Evolutionary conservation across 2,329 filamentous ascomycete genomes (phyloP).

Genomic region (Paramyrothecium sp.): DNA sequence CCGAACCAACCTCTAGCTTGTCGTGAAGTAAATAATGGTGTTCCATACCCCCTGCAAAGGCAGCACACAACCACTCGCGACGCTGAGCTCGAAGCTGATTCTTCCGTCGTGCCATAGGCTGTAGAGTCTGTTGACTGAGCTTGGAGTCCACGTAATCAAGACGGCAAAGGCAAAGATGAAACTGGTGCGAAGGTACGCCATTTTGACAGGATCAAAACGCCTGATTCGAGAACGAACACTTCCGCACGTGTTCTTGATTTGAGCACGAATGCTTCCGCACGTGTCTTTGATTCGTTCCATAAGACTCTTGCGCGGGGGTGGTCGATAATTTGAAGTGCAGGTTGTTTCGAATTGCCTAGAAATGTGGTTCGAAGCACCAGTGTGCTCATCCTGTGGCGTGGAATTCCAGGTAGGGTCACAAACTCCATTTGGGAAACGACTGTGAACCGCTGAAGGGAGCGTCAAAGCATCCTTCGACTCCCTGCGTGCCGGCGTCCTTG

Average conservation of each 20-base stretch:
- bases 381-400: slow-evolving; percentile 6
- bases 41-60: slow-evolving; percentile 83
- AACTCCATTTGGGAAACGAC: slow-evolving; percentile 9
- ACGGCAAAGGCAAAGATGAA: slow-evolving; percentile 61
- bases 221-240: slow-evolving; percentile 10
- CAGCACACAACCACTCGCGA: slow-evolving; percentile 68
- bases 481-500: slow-evolving; percentile 19
- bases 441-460: slow-evolving; percentile 12
- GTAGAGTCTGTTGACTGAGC: slow-evolving; percentile 72
- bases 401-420: not conserved
- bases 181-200: slow-evolving; percentile 58
- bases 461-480: slow-evolving; percentile 3
- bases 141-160: slow-evolving; percentile 61
- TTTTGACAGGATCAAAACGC: slow-evolving; percentile 52
- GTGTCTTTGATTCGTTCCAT: not conserved
- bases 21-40: slow-evolving; percentile 70
- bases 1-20: slow-evolving; percentile 46
- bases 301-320: not conserved
- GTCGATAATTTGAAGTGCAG: slow-evolving; percentile 22
- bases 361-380: slow-evolving; percentile 6
- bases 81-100: slow-evolving; percentile 62
- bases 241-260: slow-evolving; percentile 14
- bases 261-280: not conserved
- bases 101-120: slow-evolving; percentile 51
- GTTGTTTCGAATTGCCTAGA: slow-evolving; percentile 24